phyloP scores from a whole-genome alignment of 2,329 filamentous ascomycete genomes.

The Colletotrichum tanaceti region DNA sequence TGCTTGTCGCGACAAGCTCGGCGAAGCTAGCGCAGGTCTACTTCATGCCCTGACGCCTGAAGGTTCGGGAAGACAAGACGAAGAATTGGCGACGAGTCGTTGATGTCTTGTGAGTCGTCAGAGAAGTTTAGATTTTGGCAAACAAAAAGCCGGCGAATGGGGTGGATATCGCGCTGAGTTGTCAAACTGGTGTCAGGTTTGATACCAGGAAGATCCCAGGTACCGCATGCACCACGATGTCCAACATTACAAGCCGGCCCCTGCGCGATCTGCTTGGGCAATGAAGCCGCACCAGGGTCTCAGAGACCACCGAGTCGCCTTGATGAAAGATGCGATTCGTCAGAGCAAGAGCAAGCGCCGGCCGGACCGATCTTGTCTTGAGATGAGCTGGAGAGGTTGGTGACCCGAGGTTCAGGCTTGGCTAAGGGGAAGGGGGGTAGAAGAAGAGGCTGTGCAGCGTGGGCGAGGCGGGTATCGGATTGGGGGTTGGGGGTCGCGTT shows the following conservation, averaged over 20 bases:
- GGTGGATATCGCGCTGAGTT: constrained; percentile 51
- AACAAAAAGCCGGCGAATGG: constrained; percentile 42
- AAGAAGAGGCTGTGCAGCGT: constrained; percentile 8
- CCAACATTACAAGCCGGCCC: constrained; percentile 56
- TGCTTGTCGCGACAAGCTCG: constrained; percentile 41
- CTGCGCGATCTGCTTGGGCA: constrained; percentile 53
- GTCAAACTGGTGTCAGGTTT: constrained; percentile 52
- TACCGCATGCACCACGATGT: constrained; percentile 50
- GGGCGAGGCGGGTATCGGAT: constrained; percentile 11
- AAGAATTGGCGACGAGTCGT: constrained; percentile 41
- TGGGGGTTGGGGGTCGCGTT: constrained; percentile 32
- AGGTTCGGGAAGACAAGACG: constrained; percentile 40
- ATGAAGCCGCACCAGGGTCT: constrained; percentile 57
- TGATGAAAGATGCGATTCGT: constrained; percentile 41
- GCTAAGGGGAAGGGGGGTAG: not conserved
- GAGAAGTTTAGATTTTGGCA: constrained; percentile 41
- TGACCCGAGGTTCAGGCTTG: constrained; percentile 3
- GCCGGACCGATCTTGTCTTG: constrained; percentile 34
- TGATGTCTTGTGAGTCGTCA: constrained; percentile 40
- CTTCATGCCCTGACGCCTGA: constrained; percentile 41
- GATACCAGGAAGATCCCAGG: constrained; percentile 57
- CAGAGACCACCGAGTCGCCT: constrained; percentile 43
- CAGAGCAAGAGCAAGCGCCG: constrained; percentile 28
- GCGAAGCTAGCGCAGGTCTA: constrained; percentile 40
- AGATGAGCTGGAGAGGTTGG: constrained; percentile 22